Evolutionary conservation across 352 stramenopile genomes (phyloP).

Genomic region (Phytophthora gonapodyides): DNA sequence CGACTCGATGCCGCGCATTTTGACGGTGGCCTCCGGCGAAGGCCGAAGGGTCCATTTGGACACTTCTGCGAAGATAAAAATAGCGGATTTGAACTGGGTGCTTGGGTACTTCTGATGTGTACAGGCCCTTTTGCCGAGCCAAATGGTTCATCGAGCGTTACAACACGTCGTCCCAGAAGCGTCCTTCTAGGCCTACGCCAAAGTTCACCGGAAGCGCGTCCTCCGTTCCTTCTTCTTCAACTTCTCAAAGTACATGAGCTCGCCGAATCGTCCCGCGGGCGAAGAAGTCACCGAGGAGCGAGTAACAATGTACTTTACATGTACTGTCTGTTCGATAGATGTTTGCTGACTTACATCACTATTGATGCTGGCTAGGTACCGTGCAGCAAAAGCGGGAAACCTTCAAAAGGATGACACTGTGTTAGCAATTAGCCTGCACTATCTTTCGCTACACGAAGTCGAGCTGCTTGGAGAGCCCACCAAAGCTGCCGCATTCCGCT

Average conservation of each 20-base stretch:
- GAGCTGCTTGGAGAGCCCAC: too few relatives aligned
- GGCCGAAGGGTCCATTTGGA: not conserved
- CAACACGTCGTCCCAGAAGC: not conserved
- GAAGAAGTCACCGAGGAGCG: not conserved
- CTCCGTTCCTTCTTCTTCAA: not conserved
- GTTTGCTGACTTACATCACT: too few relatives aligned
- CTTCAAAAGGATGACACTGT: too few relatives aligned
- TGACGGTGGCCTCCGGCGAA: not conserved
- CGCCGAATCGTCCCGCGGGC: not conserved
- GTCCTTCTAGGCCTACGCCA: not conserved
- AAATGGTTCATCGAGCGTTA: slow-evolving; percentile 6
- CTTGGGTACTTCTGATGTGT: too few relatives aligned
- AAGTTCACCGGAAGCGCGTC: not conserved
- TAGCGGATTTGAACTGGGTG: too few relatives aligned
- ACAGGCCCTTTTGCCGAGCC: slow-evolving; percentile 1
- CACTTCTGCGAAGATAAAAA: slow-evolving; percentile 5
- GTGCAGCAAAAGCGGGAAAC: too few relatives aligned
- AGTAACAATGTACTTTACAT: too few relatives aligned
- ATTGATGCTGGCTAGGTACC: too few relatives aligned
- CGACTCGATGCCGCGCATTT: slow-evolving; percentile 8
- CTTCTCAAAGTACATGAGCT: not conserved
- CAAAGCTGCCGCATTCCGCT: too few relatives aligned
- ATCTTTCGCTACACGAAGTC: too few relatives aligned
- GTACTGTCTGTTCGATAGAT: too few relatives aligned
- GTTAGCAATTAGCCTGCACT: too few relatives aligned